These are phyloP conservation scores for Penicillium ucsense DNA, from an alignment of 495 filamentous ascomycete species.

Conservation along the genomic window DNA sequence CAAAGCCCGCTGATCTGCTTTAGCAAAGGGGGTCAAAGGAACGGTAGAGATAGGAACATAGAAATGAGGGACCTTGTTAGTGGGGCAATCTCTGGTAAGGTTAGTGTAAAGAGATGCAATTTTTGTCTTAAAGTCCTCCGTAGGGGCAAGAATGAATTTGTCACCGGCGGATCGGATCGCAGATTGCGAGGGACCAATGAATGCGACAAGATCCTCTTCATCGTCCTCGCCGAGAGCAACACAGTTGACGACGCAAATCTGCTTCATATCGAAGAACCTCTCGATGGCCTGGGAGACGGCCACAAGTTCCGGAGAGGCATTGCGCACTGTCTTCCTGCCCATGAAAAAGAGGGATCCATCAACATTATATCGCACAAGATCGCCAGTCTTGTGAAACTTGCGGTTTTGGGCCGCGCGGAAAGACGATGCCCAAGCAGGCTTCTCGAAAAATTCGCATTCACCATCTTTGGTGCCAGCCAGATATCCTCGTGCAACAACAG, in stretches of 20 bases:
- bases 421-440: slow-evolving; percentile 35
- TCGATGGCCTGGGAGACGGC: slow-evolving; percentile 34
- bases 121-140: slow-evolving; percentile 9
- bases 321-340: slow-evolving; percentile 35
- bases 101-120: slow-evolving; percentile 13
- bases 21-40: slow-evolving; percentile 44
- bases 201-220: slow-evolving; percentile 14
- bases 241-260: slow-evolving; percentile 15
- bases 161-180: background rate
- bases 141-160: slow-evolving; percentile 7
- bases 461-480: slow-evolving; percentile 26
- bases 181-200: slow-evolving; percentile 12
- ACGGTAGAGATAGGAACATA: slow-evolving; percentile 47
- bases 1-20: slow-evolving; percentile 30
- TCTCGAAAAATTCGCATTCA: slow-evolving; percentile 34
- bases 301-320: slow-evolving; percentile 35
- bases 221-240: slow-evolving; percentile 8
- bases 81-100: slow-evolving; percentile 19
- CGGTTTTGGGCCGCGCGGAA: background rate
- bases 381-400: slow-evolving; percentile 38
- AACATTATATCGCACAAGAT: slow-evolving; percentile 43
- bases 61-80: slow-evolving; percentile 49
- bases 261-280: slow-evolving; percentile 6
- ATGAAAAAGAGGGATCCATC: slow-evolving; percentile 39
- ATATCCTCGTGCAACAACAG: slow-evolving; percentile 42